phyloP scores from a whole-genome alignment of 164 flowering plant genomes.

The Vitis cinerea region DNA sequence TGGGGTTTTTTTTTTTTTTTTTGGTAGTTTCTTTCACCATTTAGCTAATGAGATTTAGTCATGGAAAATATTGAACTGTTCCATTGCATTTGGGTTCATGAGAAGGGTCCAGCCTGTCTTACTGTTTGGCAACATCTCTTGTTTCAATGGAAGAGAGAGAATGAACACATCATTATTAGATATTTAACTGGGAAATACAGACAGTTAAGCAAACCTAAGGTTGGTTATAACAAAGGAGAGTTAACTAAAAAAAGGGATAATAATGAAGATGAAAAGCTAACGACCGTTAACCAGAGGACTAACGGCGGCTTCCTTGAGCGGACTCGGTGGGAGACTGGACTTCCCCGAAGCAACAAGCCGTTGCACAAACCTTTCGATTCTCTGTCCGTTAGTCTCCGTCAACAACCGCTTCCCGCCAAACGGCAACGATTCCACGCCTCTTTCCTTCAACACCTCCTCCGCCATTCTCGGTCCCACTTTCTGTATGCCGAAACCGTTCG shows the following conservation, averaged over 20 bases:
- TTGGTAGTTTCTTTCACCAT: too few species aligned
- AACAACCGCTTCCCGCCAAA: slow-evolving; percentile 93
- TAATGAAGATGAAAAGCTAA: slow-evolving; percentile 21
- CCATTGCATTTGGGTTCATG: too few species aligned
- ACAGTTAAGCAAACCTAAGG: slow-evolving; percentile 1
- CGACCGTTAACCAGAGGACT: slow-evolving; percentile 57
- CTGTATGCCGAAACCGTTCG: slow-evolving; percentile 33
- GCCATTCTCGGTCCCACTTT: slow-evolving; percentile 19
- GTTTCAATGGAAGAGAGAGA: neutral
- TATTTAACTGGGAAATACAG: slow-evolving; percentile 1
- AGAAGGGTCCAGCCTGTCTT: too few species aligned
- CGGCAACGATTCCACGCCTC: slow-evolving; percentile 79
- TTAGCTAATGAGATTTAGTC: too few species aligned
- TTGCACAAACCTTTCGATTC: slow-evolving; percentile 68
- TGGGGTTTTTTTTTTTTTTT: neutral
- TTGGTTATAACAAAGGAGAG: slow-evolving; percentile 1
- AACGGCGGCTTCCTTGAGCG: slow-evolving; percentile 67
- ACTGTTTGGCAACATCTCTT: too few species aligned
- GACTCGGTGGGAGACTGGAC: slow-evolving; percentile 74
- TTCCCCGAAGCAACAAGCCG: slow-evolving; percentile 75
- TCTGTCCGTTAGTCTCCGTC: slow-evolving; percentile 81
- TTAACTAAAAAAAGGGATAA: neutral
- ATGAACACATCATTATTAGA: slow-evolving; percentile 6
- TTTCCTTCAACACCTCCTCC: slow-evolving; percentile 59
- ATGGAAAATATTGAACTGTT: too few species aligned